Evolutionary conservation across 768 basidiomycete genomes (phyloP).

Genomic region (Leccinum subgranulosum): DNA sequence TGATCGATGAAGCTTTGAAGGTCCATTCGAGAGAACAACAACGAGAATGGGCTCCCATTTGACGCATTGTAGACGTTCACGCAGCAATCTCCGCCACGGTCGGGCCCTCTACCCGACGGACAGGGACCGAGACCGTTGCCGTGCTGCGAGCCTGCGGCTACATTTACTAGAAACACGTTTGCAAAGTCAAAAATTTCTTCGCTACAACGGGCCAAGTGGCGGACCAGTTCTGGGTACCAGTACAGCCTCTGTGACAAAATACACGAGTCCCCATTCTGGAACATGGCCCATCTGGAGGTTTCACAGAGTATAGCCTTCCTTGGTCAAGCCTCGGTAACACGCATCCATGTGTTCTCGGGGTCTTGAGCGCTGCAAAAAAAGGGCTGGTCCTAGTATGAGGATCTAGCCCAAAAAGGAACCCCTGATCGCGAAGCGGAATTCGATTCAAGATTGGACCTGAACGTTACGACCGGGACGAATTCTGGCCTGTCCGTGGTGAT

Average conservation of each 20-base stretch:
- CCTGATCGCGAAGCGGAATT: slow-evolving; percentile 41
- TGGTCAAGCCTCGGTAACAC: slow-evolving; percentile 26
- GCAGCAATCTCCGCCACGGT: slow-evolving; percentile 30
- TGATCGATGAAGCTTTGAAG: not conserved
- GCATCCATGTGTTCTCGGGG: slow-evolving; percentile 25
- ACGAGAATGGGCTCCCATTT: too few relatives aligned
- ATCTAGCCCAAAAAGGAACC: slow-evolving; percentile 50
- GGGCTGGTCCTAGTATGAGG: slow-evolving; percentile 9
- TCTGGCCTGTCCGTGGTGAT: slow-evolving; percentile 41
- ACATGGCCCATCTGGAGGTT: slow-evolving; percentile 11
- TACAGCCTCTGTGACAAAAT: slow-evolving; percentile 18
- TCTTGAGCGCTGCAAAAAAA: slow-evolving; percentile 27
- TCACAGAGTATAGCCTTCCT: slow-evolving; percentile 31
- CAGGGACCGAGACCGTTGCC: slow-evolving; percentile 6
- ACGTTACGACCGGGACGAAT: slow-evolving; percentile 8
- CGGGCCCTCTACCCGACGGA: slow-evolving; percentile 9
- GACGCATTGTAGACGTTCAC: not conserved
- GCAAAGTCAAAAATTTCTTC: slow-evolving; percentile 19
- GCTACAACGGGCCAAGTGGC: slow-evolving; percentile 1
- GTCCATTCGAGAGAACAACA: too few relatives aligned
- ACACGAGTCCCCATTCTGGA: slow-evolving; percentile 18
- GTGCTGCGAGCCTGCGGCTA: slow-evolving; percentile 4
- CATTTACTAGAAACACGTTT: slow-evolving; percentile 5
- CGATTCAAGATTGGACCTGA: slow-evolving; percentile 33
- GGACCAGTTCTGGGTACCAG: slow-evolving; percentile 11